A percentile compares a stretch with the other conserved stretches of the same genome.
phyloP scores from a whole-genome alignment of 805 yeast genomes.

The Candida insectorum region DNA sequence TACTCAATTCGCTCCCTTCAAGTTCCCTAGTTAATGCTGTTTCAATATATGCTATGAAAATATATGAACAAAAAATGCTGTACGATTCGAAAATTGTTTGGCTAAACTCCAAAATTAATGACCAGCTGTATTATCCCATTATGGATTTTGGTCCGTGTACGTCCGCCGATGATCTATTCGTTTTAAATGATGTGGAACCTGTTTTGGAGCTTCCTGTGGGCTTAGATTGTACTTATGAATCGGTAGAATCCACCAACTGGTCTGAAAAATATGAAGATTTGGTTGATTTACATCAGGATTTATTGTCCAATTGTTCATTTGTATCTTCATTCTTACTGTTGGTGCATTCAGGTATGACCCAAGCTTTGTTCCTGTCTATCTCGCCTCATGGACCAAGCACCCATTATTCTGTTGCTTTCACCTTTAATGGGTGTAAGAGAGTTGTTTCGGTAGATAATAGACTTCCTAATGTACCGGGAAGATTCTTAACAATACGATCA shows the following conservation, averaged over 20 bases:
- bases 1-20: too few species aligned
- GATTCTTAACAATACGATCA: slow-evolving; percentile 37
- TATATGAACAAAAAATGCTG: too few species aligned
- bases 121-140: slow-evolving; percentile 16
- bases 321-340: slow-evolving; percentile 64
- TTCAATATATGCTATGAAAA: slow-evolving; percentile 18
- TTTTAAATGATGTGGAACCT: background rate
- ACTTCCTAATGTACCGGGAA: slow-evolving; percentile 35
- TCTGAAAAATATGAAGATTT: slow-evolving; percentile 34
- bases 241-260: slow-evolving; percentile 29
- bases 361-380: slow-evolving; percentile 21
- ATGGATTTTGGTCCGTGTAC: slow-evolving; percentile 13
- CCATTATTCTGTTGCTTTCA: slow-evolving; percentile 38
- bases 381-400: slow-evolving; percentile 20
- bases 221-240: slow-evolving; percentile 6
- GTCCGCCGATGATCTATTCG: slow-evolving; percentile 7
- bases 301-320: slow-evolving; percentile 69
- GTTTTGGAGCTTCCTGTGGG: slow-evolving; percentile 14
- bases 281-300: slow-evolving; percentile 43
- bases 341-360: slow-evolving; percentile 18
- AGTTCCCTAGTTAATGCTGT: slow-evolving; percentile 10
- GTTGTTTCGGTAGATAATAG: slow-evolving; percentile 44
- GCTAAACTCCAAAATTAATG: slow-evolving; percentile 21
- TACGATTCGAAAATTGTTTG: too few species aligned
- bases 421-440: slow-evolving; percentile 53